Evolutionary conservation across 495 filamentous ascomycete species (phyloP), one percentile per base, ranked within the genome.

Genomic region (Durotheca rogersii): DNA sequence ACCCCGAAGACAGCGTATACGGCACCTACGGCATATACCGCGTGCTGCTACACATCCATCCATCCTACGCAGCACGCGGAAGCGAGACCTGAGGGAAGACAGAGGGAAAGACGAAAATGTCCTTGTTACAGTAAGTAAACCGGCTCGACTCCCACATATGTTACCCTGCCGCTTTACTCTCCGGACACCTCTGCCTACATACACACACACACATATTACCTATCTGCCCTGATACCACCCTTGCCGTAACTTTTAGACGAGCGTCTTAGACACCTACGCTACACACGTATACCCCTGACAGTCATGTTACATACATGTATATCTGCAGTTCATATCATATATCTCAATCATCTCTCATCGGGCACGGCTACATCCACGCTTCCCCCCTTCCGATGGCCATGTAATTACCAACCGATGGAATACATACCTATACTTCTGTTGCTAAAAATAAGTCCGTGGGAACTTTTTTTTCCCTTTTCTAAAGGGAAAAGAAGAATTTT

Each of bases 71-170:
- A n/a, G n/a, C n/a, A n/a, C n/a, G n/a, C n/a, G n/a, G n/a, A n/a
- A n/a, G n/a, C n/a, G n/a, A n/a, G n/a, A n/a, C n/a, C n/a, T n/a
- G n/a, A n/a, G n/a, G n/a, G n/a, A n/a, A n/a, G n/a, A 43, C 30
- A 20, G 18, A 39, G 18, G 18, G 7, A n/a, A 25, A 11, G 11
- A 39, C 9, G 16, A 10, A 37, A 17, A 65, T 65, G 62, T 58
- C 58, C 34, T 47, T 58, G 34, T 29, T 65, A 39, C 58, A 54
- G 62, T 65, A 56, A 65, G 62, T 60, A 21, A n/a, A n/a, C n/a
- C n/a, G n/a, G n/a, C n/a, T n/a, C n/a, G n/a, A n/a, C n/a, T n/a
- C n/a, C n/a, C n/a, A 34, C 17, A 15, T 34, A 33, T 33, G 9
- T 43, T 27, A 4, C 23, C 9, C 4, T 4, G 4, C 9, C 9